A percentile compares a stretch with the other conserved stretches of the same genome.
Conservation (phyloP, 495 filamentous ascomycete genomes). For the Aspergillus steynii region DNA sequence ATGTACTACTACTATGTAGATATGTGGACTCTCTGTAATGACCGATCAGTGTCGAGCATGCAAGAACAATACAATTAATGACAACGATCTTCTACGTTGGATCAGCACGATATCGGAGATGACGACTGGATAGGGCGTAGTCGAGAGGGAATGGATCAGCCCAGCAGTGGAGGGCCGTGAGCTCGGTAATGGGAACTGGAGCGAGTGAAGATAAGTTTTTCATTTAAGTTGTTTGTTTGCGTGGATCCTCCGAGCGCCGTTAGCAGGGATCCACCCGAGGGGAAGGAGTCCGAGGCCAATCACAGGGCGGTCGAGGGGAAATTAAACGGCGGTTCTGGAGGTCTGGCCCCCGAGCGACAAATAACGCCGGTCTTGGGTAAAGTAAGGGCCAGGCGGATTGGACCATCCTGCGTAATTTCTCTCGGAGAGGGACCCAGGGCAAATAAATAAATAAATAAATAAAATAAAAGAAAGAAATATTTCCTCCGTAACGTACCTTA, state of each 20-base stretch:
- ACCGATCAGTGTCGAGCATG: slow-evolving; percentile 11
- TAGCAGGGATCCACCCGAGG: neutral
- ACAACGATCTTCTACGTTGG: neutral
- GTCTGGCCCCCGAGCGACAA: too few species aligned
- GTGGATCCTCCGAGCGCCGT: neutral
- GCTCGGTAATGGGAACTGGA: too few species aligned
- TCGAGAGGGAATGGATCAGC: too few species aligned
- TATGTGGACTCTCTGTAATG: slow-evolving; percentile 23
- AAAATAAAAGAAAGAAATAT: neutral
- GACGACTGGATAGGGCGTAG: too few species aligned
- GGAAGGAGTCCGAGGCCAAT: too few species aligned
- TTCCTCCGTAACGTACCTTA: too few species aligned
- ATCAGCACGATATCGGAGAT: neutral
- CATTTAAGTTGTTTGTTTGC: neutral
- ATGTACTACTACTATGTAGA: slow-evolving; percentile 26
- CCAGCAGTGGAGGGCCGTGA: too few species aligned
- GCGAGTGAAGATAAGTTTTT: neutral
- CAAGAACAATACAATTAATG: slow-evolving; percentile 2
- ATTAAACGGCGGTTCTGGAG: neutral
- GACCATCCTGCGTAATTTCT: neutral
- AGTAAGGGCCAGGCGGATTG: neutral
- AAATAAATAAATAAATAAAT: neutral
- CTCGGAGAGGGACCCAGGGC: too few species aligned
- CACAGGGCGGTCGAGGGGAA: neutral
- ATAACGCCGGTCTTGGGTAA: neutral